Base-by-base conservation (phyloP, 441 rosid genomes). In the Melianthus villosus region DNA sequence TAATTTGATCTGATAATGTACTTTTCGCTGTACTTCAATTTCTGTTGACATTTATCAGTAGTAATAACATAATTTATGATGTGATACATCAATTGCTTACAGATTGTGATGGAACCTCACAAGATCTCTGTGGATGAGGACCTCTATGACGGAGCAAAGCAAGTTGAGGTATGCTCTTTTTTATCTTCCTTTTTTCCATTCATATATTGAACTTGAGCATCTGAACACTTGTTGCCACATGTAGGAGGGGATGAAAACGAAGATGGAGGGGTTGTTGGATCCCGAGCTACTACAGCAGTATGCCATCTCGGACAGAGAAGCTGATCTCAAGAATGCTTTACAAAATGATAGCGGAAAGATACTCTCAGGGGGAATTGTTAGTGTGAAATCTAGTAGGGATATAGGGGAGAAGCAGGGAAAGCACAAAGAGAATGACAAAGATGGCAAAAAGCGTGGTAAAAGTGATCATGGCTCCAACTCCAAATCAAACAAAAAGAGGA, bases 101-200 rank as follows among this genome's bases (percentile, higher is more conserved):
- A 91, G 96, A 52, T 65, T 33, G 61, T 46, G 29, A 57, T 85
- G 53, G 66, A 66, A 55, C 94, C 96, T 10, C 96, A 73, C 53
- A 68, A 42, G 25, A 69, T 85, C 54, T 67, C 99, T 0, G 67
- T 91, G 49, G 94, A 80, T 3, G 95, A 85, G 42, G 99, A 85
- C 65, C 93, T 85, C 10, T 75, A 69, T 38, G 85, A 76, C 38
- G 99, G 52, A n/a, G 96, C 95, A 28, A 67, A 55, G 65, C 64
- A 80, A 76, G 92, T 74, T 44, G 81, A 79, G 96, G 99, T 87
- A 43, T 23, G 46, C 12, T 28, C 40, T 22, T 6, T 15, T 9
- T 20, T 16, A 13, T 22, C 5, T n/a, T 8, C 16, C 29, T 6
- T n/a, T 4, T 11, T 34, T 48, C 27, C 1, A n/a, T n/a, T n/a